Evolutionary conservation across 2,329 filamentous ascomycete species (phyloP).

Genomic region (Colletotrichum somersetense): DNA sequence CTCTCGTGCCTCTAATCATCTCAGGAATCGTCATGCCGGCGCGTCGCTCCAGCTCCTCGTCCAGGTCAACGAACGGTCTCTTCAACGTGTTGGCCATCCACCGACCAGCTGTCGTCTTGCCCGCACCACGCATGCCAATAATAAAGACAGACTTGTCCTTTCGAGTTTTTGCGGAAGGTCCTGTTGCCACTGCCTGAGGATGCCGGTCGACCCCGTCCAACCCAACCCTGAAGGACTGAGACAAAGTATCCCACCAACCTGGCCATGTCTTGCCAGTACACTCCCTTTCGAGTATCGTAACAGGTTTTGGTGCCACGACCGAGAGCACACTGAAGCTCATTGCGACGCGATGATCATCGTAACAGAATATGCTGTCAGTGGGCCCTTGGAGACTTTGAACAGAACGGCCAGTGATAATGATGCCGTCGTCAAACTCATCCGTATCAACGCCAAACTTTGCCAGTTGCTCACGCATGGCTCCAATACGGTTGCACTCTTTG

Average conservation of each 20-base stretch:
- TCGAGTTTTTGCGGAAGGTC: conserved; percentile 42
- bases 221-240: conserved; percentile 79
- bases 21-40: conserved; percentile 85
- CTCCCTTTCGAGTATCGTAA: conserved; percentile 87
- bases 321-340: conserved; percentile 98
- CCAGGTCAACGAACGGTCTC: conserved; percentile 86
- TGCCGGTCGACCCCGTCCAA: conserved; percentile 79
- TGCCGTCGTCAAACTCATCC: conserved; percentile 93
- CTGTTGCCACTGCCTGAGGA: conserved; percentile 37
- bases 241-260: conserved; percentile 95
- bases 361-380: conserved; percentile 83
- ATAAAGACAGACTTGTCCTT: conserved; percentile 83
- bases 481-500: conserved; percentile 97
- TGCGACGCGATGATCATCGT: conserved; percentile 96
- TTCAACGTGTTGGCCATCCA: conserved; percentile 85
- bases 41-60: conserved; percentile 84
- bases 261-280: conserved; percentile 99
- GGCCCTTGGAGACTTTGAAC: conserved; percentile 65
- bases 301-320: conserved; percentile 75
- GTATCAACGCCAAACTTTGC: conserved; percentile 93
- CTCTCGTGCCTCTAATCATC: conserved; percentile 77
- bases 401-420: conserved; percentile 74
- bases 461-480: conserved; percentile 94
- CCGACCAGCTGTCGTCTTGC: conserved; percentile 92
- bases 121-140: conserved; percentile 96